Evolutionary conservation across 768 basidiomycete species (phyloP).

Genomic region (Rhizopogon salebrosus): DNA sequence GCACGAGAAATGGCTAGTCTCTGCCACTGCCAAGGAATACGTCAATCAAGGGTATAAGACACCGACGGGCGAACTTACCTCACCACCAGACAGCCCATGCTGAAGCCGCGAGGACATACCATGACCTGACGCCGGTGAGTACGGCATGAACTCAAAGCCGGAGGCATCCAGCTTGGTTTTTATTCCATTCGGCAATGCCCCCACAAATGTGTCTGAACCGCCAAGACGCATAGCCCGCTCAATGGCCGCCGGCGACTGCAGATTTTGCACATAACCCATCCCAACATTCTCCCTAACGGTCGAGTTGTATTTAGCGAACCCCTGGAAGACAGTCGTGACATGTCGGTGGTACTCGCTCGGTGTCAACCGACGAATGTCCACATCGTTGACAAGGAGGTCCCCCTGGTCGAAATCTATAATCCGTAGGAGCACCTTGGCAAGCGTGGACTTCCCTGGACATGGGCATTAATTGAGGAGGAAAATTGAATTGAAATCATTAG

Average conservation of each 20-base stretch:
- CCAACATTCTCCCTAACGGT: constrained; percentile 83
- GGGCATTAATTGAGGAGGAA: neutral
- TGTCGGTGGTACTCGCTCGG: constrained; percentile 72
- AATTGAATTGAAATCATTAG: constrained; percentile 8
- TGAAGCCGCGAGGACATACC: constrained; percentile 33
- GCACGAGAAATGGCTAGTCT: constrained; percentile 81
- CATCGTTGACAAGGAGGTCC: constrained; percentile 61
- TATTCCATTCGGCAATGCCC: constrained; percentile 64
- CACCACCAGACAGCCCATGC: constrained; percentile 79
- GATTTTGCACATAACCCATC: constrained; percentile 66
- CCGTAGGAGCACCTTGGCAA: constrained; percentile 76
- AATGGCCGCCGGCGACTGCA: constrained; percentile 53
- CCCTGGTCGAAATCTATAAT: constrained; percentile 75
- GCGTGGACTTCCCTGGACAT: constrained; percentile 73
- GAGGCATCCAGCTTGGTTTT: constrained; percentile 66
- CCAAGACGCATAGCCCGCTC: constrained; percentile 65
- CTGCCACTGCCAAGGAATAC: constrained; percentile 60
- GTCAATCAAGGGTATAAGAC: constrained; percentile 8
- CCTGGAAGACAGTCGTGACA: constrained; percentile 80
- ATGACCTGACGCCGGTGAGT: constrained; percentile 23
- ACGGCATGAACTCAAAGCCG: constrained; percentile 47
- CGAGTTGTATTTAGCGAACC: constrained; percentile 75
- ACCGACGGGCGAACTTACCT: constrained; percentile 43
- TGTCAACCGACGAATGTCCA: constrained; percentile 58
- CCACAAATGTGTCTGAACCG: constrained; percentile 62